These are phyloP conservation scores for Rhynchospora tenuis DNA, from an alignment of 176 grass and related monocot species.

Conservation along the genomic window DNA sequence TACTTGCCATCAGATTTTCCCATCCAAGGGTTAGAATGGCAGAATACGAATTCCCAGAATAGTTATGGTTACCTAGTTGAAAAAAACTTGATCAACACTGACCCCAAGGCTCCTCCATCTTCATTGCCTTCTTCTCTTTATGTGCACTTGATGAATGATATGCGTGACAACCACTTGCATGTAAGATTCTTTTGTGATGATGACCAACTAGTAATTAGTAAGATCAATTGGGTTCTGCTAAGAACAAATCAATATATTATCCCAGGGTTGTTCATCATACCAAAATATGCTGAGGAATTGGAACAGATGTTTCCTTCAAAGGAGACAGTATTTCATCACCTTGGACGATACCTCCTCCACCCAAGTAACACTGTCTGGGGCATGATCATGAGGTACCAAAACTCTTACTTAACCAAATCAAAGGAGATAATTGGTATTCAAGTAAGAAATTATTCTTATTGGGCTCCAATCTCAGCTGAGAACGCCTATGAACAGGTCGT, in stretches of 20 bases:
- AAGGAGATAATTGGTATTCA: slow-evolving; percentile 45
- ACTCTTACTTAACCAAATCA: slow-evolving; percentile 37
- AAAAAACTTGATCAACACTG: not conserved
- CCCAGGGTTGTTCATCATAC: slow-evolving; percentile 46
- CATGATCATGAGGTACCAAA: slow-evolving; percentile 36
- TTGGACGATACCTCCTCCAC: slow-evolving; percentile 58
- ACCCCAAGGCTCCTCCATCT: slow-evolving; percentile 8
- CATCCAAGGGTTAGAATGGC: slow-evolving; percentile 12
- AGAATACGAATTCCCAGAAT: not conserved
- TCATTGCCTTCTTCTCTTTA: slow-evolving; percentile 41
- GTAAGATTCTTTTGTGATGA: slow-evolving; percentile 58
- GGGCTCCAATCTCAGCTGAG: slow-evolving; percentile 24
- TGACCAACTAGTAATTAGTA: slow-evolving; percentile 38
- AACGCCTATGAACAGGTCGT: slow-evolving; percentile 30
- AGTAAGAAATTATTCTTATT: slow-evolving; percentile 14
- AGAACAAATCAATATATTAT: slow-evolving; percentile 52
- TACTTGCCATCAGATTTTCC: slow-evolving; percentile 38
- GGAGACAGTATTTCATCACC: slow-evolving; percentile 53
- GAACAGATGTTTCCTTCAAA: slow-evolving; percentile 47
- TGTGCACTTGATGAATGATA: slow-evolving; percentile 41
- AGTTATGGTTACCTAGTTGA: slow-evolving; percentile 31
- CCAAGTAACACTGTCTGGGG: slow-evolving; percentile 53
- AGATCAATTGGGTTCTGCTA: slow-evolving; percentile 56
- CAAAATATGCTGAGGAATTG: slow-evolving; percentile 50
- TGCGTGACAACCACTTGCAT: slow-evolving; percentile 16